Percentiles rank a stretch among this genome's conserved stretches.
These are phyloP conservation scores for Aspergillus puulaauensis DNA, from an alignment of 2,329 filamentous ascomycete species.

Conservation along the genomic window DNA sequence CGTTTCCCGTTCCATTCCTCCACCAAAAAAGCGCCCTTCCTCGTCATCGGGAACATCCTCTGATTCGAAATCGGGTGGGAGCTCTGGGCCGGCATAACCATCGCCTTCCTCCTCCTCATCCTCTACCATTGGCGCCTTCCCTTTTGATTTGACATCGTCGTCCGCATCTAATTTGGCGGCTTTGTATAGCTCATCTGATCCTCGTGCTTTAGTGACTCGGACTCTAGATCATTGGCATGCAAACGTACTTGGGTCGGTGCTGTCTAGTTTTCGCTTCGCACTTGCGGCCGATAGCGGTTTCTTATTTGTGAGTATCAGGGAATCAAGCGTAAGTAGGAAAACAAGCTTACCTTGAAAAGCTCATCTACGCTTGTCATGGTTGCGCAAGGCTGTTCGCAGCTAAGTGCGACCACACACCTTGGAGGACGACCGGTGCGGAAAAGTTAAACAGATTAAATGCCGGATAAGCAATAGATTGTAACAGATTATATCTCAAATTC, in stretches of 20 bases:
- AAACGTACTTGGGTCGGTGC: slow-evolving; percentile 49
- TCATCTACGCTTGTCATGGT: slow-evolving; percentile 62
- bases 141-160: slow-evolving; percentile 51
- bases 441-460: too few relatives aligned
- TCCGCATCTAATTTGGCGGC: slow-evolving; percentile 55
- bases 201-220: slow-evolving; percentile 18
- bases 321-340: not conserved
- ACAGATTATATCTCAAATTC: not conserved
- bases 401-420: not conserved
- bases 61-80: slow-evolving; percentile 57
- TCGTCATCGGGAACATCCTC: slow-evolving; percentile 72
- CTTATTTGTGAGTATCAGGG: slow-evolving; percentile 32
- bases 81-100: slow-evolving; percentile 52
- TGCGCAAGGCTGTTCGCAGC: slow-evolving; percentile 15
- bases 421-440: not conserved
- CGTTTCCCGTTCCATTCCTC: slow-evolving; percentile 79
- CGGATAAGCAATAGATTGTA: not conserved
- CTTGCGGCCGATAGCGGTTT: slow-evolving; percentile 49
- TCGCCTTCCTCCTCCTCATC: slow-evolving; percentile 49
- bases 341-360: slow-evolving; percentile 53
- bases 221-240: not conserved
- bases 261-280: slow-evolving; percentile 61
- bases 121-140: slow-evolving; percentile 46
- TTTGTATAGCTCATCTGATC: slow-evolving; percentile 57
- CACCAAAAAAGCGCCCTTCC: slow-evolving; percentile 93